phyloP scores from a whole-genome alignment of 2,329 filamentous ascomycete species.

The Sodiomyces alkalinus region DNA sequence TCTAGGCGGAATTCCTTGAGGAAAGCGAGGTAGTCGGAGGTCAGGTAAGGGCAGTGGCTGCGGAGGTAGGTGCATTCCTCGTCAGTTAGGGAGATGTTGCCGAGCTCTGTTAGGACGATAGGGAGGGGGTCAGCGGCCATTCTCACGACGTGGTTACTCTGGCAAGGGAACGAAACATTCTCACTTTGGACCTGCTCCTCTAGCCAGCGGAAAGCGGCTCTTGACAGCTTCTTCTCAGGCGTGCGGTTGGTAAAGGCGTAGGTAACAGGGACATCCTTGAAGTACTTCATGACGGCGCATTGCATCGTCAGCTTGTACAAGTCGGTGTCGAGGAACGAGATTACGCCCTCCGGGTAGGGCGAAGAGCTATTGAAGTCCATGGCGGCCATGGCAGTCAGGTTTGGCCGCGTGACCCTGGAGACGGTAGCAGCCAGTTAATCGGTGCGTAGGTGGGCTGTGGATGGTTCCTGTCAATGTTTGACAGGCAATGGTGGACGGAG shows the following conservation, averaged over 20 bases:
- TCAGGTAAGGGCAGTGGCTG: conserved; percentile 68
- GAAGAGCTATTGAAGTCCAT: conserved; percentile 56
- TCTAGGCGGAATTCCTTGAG: conserved; percentile 68
- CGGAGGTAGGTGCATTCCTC: conserved; percentile 73
- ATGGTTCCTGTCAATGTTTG: too few species aligned
- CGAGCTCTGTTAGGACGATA: conserved; percentile 65
- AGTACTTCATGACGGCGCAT: conserved; percentile 88
- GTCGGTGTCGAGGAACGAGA: conserved; percentile 68
- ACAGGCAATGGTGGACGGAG: too few species aligned
- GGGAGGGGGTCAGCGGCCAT: too few species aligned
- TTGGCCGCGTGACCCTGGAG: too few species aligned
- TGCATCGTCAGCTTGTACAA: conserved; percentile 99
- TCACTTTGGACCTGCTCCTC: conserved; percentile 65
- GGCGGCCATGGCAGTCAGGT: conserved; percentile 3
- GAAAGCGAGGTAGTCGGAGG: conserved; percentile 61
- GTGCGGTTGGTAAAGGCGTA: conserved; percentile 95
- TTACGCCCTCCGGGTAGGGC: conserved; percentile 59
- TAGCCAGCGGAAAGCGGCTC: conserved; percentile 74
- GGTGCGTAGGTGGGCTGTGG: too few species aligned
- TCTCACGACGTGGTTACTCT: not conserved
- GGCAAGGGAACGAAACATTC: conserved; percentile 10
- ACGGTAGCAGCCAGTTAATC: too few species aligned
- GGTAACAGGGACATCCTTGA: conserved; percentile 65
- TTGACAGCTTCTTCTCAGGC: conserved; percentile 78
- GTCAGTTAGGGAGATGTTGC: conserved; percentile 59